Base-by-base conservation (phyloP, 2,329 filamentous ascomycete species). In the Pseudocercospora eumusae region DNA sequence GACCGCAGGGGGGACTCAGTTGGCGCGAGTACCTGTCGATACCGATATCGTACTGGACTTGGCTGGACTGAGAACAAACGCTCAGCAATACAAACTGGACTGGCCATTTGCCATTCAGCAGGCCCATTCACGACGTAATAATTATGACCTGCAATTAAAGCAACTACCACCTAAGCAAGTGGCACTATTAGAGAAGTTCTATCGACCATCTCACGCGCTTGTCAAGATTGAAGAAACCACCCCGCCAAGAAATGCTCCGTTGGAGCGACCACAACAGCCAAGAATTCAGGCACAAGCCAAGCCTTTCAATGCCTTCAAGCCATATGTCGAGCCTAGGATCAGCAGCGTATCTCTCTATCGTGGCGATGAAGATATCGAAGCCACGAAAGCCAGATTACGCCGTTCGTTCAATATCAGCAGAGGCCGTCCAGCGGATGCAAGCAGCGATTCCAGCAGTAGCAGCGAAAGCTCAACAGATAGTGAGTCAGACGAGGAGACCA, bases 381-480 rank as follows among this genome's bases (percentile, higher is more conserved):
- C 52, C 18, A 54, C 52, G 10, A 54, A 33, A 21, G 15, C 28
- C 52, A 18, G 28, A 20, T 7, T 54, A n/a, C 52, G 52, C 10
- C 15, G 33, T 13, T 54, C 28, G 2, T 20, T 18, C 52, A 54
- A 36, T 7, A 6, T 36, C 27, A 23, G 27, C 18, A 20, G 21
- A 52, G 47, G 47, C 7, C 11, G 23, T 15, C 23, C 47, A 10
- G 21, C 47, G 15, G 47, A 52, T 28, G 47, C 40, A 10, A 40
- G 23, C 44, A n/a, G 21, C 53, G 13, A 8, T 4, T 21, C 44
- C 4, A 21, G 44, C 31, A 33, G 49, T 18, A 61, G 49, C 23
- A 61, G 59, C 42, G 57, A 56, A 36, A 58, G 55, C 45, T 50
- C 52, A 8, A 63, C 55, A 49, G 56, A 60, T 8, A 54, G 52